Evolutionary conservation across 2,329 filamentous ascomycete genomes (phyloP).

Genomic region (Dothistroma septosporum): DNA sequence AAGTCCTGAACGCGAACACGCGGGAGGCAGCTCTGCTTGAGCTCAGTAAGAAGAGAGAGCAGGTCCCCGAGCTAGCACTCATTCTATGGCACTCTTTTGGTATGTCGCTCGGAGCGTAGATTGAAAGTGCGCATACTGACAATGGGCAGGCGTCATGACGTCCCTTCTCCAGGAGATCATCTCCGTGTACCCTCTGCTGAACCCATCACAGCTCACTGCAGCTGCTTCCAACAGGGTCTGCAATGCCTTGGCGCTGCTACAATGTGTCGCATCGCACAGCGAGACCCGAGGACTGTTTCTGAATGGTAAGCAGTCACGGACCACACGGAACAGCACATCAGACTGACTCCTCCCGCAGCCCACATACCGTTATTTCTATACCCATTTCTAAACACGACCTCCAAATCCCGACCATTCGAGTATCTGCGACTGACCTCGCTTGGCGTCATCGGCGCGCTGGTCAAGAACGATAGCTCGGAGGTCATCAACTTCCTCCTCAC

Average conservation of each 20-base stretch:
- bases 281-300: constrained; percentile 92
- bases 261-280: constrained; percentile 96
- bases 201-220: constrained; percentile 92
- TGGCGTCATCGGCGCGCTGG: constrained; percentile 91
- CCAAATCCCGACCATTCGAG: constrained; percentile 95
- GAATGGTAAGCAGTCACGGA: constrained; percentile 61
- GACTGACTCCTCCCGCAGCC: constrained; percentile 51
- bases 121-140: neutral
- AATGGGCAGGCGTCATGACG: constrained; percentile 84
- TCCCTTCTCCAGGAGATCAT: constrained; percentile 97
- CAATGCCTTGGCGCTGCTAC: constrained; percentile 89
- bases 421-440: constrained; percentile 93
- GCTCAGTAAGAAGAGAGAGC: constrained; percentile 96
- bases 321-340: neutral
- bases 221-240: constrained; percentile 97
- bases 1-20: constrained; percentile 80
- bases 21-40: constrained; percentile 89
- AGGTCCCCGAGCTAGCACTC: constrained; percentile 91
- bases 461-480: constrained; percentile 98
- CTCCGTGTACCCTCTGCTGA: constrained; percentile 93
- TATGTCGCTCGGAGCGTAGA: constrained; percentile 44
- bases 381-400: constrained; percentile 96
- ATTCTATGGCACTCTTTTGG: constrained; percentile 99
- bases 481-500: constrained; percentile 99
- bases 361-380: constrained; percentile 98